Evolutionary conservation across 2,329 filamentous ascomycete genomes (phyloP).

Genomic region (Nothopassalora personata): DNA sequence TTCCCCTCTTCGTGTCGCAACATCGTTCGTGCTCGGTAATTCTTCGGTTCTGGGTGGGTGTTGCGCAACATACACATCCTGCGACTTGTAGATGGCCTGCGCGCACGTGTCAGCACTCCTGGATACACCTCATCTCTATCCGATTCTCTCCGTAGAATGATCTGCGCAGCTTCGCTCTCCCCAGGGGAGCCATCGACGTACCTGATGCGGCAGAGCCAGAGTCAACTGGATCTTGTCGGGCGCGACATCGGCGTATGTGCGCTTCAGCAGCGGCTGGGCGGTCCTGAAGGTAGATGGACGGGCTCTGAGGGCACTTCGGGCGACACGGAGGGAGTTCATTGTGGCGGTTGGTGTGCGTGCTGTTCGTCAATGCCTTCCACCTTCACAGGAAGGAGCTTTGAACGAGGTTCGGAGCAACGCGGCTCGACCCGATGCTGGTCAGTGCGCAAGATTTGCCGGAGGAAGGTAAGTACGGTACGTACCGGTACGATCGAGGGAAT

Average conservation of each 20-base stretch:
- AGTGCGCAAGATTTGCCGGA: too few relatives aligned
- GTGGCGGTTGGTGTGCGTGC: conserved; percentile 29
- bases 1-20: conserved; percentile 1
- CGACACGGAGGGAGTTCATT: conserved; percentile 94
- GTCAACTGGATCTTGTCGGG: conserved; percentile 82
- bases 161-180: neutral
- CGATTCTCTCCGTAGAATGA: too few relatives aligned
- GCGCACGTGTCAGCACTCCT: conserved; percentile 19
- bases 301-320: conserved; percentile 81
- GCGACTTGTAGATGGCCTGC: conserved; percentile 64
- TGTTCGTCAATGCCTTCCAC: neutral
- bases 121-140: too few relatives aligned
- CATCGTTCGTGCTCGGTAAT: conserved; percentile 8
- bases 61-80: conserved; percentile 64
- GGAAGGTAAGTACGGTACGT: too few relatives aligned
- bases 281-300: conserved; percentile 71
- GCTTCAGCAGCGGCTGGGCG: conserved; percentile 67
- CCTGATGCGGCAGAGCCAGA: conserved; percentile 95
- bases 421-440: neutral
- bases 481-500: neutral
- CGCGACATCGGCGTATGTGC: conserved; percentile 69
- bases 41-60: neutral
- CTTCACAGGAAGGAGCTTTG: neutral
- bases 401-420: neutral
- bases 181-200: conserved; percentile 47